Base-by-base conservation (phyloP, 2,329 filamentous ascomycete genomes). In the Apiospora pterosperma region DNA sequence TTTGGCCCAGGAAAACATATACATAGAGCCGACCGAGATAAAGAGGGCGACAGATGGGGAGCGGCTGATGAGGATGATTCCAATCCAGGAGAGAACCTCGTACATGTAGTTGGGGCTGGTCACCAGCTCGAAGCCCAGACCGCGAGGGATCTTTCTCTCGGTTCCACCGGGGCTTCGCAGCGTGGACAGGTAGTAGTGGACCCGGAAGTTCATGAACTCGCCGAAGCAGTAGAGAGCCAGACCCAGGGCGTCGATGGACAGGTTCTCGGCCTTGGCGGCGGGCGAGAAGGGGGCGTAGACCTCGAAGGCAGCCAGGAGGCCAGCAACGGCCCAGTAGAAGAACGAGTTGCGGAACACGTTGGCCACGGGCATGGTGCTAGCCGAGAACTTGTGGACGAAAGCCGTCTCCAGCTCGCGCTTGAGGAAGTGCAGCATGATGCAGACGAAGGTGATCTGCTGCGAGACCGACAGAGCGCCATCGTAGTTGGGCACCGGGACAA, bases 101-200 rank as follows among this genome's bases (percentile, higher is more conserved):
- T 96, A 98, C 82, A 97, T 88, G 82, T 99, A 99, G 82, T 99
- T 99, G 48, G 96, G 96, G 81, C 94, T 97, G 14, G 96, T 99
- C 62, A 99, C 95, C 39, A 92, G 80, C 68, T 82, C 84, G 78
- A 97, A 98, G 36, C 94, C 92, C 65, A 95, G 88, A 31, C 96
- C 96, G 64, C 83, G 83, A 1, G 96, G 96, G 68, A 99, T 96
- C 71, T 93, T 93, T 66, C 95, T 87, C 76, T 96, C 93, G 1
- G 91, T 95, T 69, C 90, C 91, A 64, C 94, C 94, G 0, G 87
- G 84, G 64, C 88, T 90, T 61, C 96, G 90, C 67, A 99, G 85
- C 67, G 87, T 85, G 34, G 91, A 88, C 28, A 99, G 85, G 63
- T 92, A 90, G 70, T 90, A 77, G 79, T 99, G 96, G 1, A 94